Evolutionary conservation across 768 basidiomycete species (phyloP), one percentile per base, ranked within the genome.

Genomic region (Agaricus blazei): DNA sequence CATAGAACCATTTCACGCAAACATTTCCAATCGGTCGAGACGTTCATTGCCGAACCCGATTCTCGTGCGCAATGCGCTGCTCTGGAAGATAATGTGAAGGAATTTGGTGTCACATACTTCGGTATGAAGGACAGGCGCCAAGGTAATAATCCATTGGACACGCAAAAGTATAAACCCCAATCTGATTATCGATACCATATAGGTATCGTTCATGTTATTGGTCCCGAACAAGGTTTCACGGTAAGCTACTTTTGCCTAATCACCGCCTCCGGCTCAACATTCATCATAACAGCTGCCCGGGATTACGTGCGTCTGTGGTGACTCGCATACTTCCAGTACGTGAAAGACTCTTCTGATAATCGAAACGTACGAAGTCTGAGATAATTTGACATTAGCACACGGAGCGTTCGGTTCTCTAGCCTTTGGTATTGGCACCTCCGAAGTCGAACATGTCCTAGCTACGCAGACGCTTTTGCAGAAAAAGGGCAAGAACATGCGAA

Each of bases 181-280:
- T 28, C 63, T 70, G 43, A 70, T 27, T 26, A 50, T 40, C 44
- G 38, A 51, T 34, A 8, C 29, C 43, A 9, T 41, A 12, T 59
- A 89, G 88, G 85, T 56, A 91, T 89, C 59, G 88, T 91, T 6
- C 90, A 95, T 70, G 78, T 95, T 59, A 95, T 95, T 65, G 93
- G 92, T 44, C 93, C 93, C 48, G 93, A 95, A 67, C 93, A 95
- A 74, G 93, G 93, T 38, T 95, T 95, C 67, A 94, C 93, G 45
- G 85, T 84, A 65, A 51, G 78, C 63, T 26, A 48, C 54, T 4
- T 27, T 44, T 27, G 36, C 8, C 9, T 37, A 29, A 26, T 29
- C 43, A 52, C 12, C 19, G 50, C 53, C 38, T 15, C 27, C 28
- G 41, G 46, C 28, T 24, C 41, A 34, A 24, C 46, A 44, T 51